Evolutionary conservation across 2,329 filamentous ascomycete genomes (phyloP).

Genomic region (Apiospora phragmitis): DNA sequence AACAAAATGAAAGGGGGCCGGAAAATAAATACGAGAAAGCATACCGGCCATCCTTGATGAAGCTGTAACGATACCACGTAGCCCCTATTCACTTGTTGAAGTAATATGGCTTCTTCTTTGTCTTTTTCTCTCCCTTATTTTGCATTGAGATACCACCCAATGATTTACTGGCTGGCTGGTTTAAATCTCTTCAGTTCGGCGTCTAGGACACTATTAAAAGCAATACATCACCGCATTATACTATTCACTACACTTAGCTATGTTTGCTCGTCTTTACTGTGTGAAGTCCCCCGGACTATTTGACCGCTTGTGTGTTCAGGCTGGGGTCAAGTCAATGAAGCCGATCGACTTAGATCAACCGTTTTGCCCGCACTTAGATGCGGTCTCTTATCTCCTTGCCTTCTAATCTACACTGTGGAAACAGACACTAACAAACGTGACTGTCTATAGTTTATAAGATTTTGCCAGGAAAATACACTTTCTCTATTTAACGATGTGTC

Average conservation of each 20-base stretch:
- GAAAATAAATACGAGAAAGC: neutral
- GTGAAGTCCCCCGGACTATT: neutral
- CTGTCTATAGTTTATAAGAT: neutral
- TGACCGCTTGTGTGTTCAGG: neutral
- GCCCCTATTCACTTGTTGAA: neutral
- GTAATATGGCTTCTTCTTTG: neutral
- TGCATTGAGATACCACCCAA: conserved; percentile 2
- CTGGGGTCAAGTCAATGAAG: neutral
- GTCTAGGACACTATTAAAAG: neutral
- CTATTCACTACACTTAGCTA: neutral
- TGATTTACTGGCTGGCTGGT: neutral
- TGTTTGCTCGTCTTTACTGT: neutral
- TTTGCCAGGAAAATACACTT: neutral
- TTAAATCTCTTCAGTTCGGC: neutral
- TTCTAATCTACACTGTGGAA: neutral
- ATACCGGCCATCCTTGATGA: neutral
- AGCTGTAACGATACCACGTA: conserved; percentile 6
- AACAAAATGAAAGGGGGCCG: neutral
- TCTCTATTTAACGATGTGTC: neutral
- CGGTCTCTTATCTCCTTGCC: neutral
- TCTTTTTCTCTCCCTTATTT: neutral
- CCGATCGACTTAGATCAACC: too few relatives aligned
- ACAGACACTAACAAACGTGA: neutral
- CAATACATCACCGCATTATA: neutral
- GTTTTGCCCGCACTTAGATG: neutral